Percentiles rank a stretch among this genome's conserved stretches.
Evolutionary conservation across 2,329 filamentous ascomycete species (phyloP).

Genomic region (Xylaria sp.): DNA sequence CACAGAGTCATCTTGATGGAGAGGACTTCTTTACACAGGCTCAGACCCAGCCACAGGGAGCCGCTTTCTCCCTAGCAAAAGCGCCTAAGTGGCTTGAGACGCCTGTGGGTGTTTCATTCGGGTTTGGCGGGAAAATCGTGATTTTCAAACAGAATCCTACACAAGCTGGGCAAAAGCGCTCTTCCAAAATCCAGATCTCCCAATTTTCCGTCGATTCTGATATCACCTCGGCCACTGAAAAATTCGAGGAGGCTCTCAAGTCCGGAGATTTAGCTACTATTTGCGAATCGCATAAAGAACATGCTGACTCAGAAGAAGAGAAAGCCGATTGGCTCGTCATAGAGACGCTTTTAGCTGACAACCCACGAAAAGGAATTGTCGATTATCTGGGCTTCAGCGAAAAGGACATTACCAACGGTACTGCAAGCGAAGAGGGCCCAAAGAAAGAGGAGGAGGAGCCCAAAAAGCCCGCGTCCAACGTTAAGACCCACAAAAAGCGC

Average conservation of each 20-base stretch:
- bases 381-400: constrained; percentile 90
- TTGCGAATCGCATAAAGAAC: constrained; percentile 80
- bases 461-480: constrained; percentile 57
- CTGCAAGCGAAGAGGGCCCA: constrained; percentile 50
- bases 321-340: constrained; percentile 97
- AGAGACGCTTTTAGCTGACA: constrained; percentile 84
- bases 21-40: constrained; percentile 98
- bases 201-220: constrained; percentile 89
- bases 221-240: constrained; percentile 84
- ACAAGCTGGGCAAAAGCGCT: constrained; percentile 70
- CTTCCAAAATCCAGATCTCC: constrained; percentile 84
- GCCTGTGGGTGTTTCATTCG: constrained; percentile 88
- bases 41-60: constrained; percentile 88
- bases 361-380: constrained; percentile 85
- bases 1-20: constrained; percentile 79
- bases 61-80: constrained; percentile 86
- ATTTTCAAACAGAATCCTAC: constrained; percentile 71
- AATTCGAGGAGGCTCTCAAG: constrained; percentile 85
- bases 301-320: constrained; percentile 86
- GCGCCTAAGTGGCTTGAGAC: constrained; percentile 92
- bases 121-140: constrained; percentile 93
- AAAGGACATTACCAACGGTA: constrained; percentile 66
- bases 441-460: constrained; percentile 55
- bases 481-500: constrained; percentile 63
- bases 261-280: constrained; percentile 81